phyloP scores from a whole-genome alignment of 2,329 filamentous ascomycete genomes.

The Aspergillus sp. region DNA sequence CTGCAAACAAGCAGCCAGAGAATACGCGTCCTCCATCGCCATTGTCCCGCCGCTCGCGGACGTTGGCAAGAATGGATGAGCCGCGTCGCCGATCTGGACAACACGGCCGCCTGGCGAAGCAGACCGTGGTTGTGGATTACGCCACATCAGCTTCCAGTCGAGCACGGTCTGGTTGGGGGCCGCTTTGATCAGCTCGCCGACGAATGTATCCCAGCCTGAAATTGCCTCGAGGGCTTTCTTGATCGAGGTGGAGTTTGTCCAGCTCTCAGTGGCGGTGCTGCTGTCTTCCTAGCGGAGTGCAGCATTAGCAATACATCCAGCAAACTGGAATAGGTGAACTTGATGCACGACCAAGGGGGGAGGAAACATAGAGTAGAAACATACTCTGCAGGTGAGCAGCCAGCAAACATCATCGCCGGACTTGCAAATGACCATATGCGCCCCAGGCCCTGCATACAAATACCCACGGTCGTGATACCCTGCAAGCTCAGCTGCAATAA shows the following conservation, averaged over 20 bases:
- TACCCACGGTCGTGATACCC: background rate
- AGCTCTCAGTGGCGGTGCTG: background rate
- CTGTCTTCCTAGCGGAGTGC: background rate
- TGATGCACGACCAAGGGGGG: too few relatives aligned
- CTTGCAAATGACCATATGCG: background rate
- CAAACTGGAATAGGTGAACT: accelerated
- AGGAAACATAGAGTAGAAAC: too few relatives aligned
- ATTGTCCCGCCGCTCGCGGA: background rate
- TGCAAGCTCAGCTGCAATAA: background rate
- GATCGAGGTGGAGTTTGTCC: background rate
- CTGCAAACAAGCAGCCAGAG: background rate
- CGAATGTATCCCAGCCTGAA: background rate
- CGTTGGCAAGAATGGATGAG: background rate
- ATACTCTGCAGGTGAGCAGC: background rate
- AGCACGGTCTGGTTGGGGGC: background rate
- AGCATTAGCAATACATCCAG: background rate
- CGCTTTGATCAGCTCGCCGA: background rate
- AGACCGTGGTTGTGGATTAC: background rate
- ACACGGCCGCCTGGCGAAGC: background rate
- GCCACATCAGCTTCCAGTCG: background rate
- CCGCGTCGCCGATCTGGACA: background rate
- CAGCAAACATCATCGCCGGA: background rate
- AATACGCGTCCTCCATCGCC: background rate
- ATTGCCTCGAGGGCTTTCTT: background rate
- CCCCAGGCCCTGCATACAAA: background rate